Evolutionary conservation across 2,329 filamentous ascomycete species (phyloP).

Genomic region (Ophiostoma sp.): DNA sequence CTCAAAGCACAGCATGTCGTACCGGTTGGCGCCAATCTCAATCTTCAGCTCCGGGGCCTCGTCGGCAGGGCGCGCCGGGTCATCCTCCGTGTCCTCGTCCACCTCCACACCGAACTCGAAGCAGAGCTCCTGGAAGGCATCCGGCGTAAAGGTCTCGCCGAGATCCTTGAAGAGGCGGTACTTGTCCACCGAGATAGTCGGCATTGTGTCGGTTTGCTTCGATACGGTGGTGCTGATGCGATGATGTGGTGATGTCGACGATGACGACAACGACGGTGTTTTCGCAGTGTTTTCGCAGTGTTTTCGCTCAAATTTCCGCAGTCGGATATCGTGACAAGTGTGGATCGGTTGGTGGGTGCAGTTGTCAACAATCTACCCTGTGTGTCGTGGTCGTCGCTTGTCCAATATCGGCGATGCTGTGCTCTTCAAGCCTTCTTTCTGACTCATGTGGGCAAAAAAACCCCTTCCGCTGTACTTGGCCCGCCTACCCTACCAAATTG

Average conservation of each 20-base stretch:
- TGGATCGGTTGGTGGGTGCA: not conserved
- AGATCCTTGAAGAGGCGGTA: slow-evolving; percentile 90
- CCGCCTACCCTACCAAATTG: slow-evolving; percentile 13
- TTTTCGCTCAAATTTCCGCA: not conserved
- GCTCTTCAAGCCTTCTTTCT: slow-evolving; percentile 11
- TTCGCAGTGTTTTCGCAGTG: not conserved
- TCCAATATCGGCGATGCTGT: slow-evolving; percentile 6
- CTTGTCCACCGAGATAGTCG: slow-evolving; percentile 95
- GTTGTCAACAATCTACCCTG: not conserved
- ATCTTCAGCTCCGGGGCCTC: slow-evolving; percentile 94
- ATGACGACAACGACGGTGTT: not conserved
- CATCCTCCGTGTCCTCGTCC: slow-evolving; percentile 85
- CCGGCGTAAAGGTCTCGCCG: slow-evolving; percentile 81
- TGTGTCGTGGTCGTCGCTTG: slow-evolving; percentile 2
- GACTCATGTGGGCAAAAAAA: slow-evolving; percentile 22
- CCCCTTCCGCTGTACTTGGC: not conserved
- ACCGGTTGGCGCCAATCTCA: slow-evolving; percentile 86
- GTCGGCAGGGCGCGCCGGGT: slow-evolving; percentile 65
- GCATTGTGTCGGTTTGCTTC: slow-evolving; percentile 42
- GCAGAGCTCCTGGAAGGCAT: slow-evolving; percentile 94
- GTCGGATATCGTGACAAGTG: not conserved
- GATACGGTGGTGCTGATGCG: not conserved
- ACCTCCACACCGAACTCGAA: slow-evolving; percentile 99
- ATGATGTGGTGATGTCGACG: not conserved
- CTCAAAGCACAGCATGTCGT: slow-evolving; percentile 94